These are phyloP conservation scores for Trichoderma semiorbis DNA, from an alignment of 2,329 filamentous ascomycete genomes.

Conservation along the genomic window DNA sequence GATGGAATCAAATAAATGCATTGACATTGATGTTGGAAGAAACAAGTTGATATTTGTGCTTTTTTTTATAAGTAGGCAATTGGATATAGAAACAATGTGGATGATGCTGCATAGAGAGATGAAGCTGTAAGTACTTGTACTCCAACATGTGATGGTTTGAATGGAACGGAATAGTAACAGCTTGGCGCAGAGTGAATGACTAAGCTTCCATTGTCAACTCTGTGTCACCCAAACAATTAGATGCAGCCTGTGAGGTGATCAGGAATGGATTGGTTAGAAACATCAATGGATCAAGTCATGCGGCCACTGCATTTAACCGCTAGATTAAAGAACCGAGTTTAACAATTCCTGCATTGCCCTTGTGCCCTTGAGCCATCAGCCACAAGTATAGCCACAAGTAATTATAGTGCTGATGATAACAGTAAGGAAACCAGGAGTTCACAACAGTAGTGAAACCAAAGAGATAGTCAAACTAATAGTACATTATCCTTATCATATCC, in stretches of 20 bases:
- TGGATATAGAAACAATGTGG: background rate
- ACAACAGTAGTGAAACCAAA: no score
- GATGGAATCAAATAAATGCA: no score
- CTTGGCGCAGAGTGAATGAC: background rate
- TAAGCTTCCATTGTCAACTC: background rate
- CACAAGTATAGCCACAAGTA: background rate
- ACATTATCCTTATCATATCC: background rate
- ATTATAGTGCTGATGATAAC: background rate
- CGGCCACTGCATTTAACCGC: background rate
- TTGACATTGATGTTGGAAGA: no score
- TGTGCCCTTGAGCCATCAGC: background rate
- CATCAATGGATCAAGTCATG: background rate
- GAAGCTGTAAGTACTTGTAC: background rate
- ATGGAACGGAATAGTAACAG: background rate
- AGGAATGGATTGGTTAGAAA: background rate
- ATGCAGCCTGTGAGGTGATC: background rate
- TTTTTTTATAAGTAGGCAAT: background rate
- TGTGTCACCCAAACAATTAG: background rate
- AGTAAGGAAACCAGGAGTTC: background rate
- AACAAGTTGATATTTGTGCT: background rate
- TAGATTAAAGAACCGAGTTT: background rate
- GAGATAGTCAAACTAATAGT: background rate
- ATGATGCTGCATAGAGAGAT: background rate
- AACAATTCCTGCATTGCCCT: background rate
- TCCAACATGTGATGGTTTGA: background rate